These are phyloP conservation scores for Beauveria sp. DNA, from an alignment of 2,329 filamentous ascomycete genomes.

Conservation along the genomic window DNA sequence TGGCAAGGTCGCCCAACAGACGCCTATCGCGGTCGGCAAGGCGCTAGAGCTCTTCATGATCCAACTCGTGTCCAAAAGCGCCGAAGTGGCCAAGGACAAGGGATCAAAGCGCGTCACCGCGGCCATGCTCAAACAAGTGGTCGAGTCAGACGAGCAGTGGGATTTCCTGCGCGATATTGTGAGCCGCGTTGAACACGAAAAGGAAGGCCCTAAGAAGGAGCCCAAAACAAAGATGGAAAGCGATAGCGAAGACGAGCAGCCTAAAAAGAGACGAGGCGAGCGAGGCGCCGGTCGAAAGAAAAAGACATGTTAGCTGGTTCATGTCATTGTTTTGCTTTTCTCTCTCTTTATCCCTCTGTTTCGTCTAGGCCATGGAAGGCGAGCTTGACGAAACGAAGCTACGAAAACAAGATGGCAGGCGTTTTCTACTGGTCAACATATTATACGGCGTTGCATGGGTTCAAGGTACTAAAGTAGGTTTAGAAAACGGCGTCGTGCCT, in stretches of 20 bases:
- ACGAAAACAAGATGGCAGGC: not conserved
- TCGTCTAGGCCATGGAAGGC: not conserved
- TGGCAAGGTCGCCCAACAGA: constrained; percentile 96
- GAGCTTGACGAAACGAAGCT: not conserved
- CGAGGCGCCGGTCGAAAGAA: constrained; percentile 35
- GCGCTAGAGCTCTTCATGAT: constrained; percentile 98
- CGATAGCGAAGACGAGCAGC: constrained; percentile 42
- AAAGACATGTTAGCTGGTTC: constrained; percentile 14
- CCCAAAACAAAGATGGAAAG: constrained; percentile 44
- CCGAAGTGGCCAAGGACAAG: constrained; percentile 72
- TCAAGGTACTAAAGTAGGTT: not conserved
- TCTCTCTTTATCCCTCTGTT: not conserved
- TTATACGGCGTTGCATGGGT: not conserved
- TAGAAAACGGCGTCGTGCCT: not conserved
- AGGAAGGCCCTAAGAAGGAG: constrained; percentile 30
- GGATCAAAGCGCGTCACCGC: constrained; percentile 86
- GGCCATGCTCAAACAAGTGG: constrained; percentile 83
- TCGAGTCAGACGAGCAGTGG: constrained; percentile 83
- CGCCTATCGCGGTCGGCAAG: constrained; percentile 90
- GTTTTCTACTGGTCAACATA: not conserved
- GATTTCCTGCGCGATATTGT: constrained; percentile 93
- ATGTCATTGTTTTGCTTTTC: not conserved
- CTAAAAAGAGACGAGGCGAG: constrained; percentile 35
- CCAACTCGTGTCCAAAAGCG: constrained; percentile 79
- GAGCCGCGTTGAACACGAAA: constrained; percentile 63